phyloP scores from a whole-genome alignment of 768 basidiomycete genomes.

The Tulasnella sp. region DNA sequence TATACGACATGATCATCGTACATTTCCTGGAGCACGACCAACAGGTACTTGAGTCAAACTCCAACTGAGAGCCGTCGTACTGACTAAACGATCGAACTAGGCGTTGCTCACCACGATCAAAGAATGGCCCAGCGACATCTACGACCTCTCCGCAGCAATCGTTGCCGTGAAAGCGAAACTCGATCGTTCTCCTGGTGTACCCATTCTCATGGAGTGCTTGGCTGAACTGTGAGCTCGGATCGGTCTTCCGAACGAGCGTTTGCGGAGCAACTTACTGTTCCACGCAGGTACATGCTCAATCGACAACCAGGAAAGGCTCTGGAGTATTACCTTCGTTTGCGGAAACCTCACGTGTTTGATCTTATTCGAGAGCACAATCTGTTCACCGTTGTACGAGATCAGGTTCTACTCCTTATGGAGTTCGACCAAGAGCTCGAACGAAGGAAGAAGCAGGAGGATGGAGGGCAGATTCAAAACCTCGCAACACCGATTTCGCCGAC shows the following conservation, averaged over 20 bases:
- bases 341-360: constrained; percentile 83
- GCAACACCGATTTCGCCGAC: not conserved
- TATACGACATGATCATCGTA: constrained; percentile 81
- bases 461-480: constrained; percentile 8
- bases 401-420: constrained; percentile 82
- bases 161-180: constrained; percentile 79
- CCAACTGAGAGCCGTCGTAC: not conserved
- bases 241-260: not conserved
- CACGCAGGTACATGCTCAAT: constrained; percentile 64
- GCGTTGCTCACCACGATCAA: constrained; percentile 65
- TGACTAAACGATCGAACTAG: constrained; percentile 29
- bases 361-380: constrained; percentile 89
- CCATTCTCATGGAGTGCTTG: constrained; percentile 82
- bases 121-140: constrained; percentile 85
- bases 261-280: not conserved
- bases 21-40: constrained; percentile 73
- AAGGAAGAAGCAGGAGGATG: constrained; percentile 36
- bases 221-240: constrained; percentile 61
- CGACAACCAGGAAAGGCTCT: constrained; percentile 92
- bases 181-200: constrained; percentile 44
- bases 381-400: constrained; percentile 90
- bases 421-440: constrained; percentile 83
- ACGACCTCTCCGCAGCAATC: constrained; percentile 77
- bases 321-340: constrained; percentile 76
- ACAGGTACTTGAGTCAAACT: constrained; percentile 32